These are phyloP conservation scores for Heterobasidion irregulare DNA, from an alignment of 1,284 basidiomycete species.

Conservation along the genomic window DNA sequence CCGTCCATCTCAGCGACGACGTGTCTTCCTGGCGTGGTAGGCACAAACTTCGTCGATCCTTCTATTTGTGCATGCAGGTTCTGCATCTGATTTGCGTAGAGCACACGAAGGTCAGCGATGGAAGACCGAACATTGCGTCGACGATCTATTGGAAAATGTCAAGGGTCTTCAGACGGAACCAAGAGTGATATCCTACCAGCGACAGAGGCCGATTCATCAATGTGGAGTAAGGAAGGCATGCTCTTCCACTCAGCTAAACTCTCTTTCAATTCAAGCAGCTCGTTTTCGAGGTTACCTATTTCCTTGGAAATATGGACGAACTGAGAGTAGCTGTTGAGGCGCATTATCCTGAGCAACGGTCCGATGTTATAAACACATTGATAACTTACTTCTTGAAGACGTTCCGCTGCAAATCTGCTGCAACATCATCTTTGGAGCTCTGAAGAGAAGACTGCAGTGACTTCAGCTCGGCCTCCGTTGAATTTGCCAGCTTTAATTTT, in stretches of 20 bases:
- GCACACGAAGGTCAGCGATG: conserved; percentile 84
- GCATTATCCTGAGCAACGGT: background rate
- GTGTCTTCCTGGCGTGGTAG: conserved; percentile 84
- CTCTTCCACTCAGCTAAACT: conserved; percentile 91
- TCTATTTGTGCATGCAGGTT: conserved; percentile 87
- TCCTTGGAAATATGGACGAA: conserved; percentile 97
- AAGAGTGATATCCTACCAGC: conserved; percentile 27
- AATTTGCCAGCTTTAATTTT: conserved; percentile 70
- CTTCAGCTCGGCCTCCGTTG: conserved; percentile 71
- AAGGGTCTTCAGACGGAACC: background rate
- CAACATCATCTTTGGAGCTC: conserved; percentile 54
- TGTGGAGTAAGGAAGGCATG: conserved; percentile 88
- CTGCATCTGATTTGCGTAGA: conserved; percentile 93
- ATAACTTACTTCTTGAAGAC: conserved; percentile 83
- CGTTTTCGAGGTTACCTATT: conserved; percentile 92
- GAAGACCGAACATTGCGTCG: conserved; percentile 78
- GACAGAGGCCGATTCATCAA: conserved; percentile 66
- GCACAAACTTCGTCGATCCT: conserved; percentile 94
- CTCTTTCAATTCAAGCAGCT: conserved; percentile 96
- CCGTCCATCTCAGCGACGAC: conserved; percentile 83
- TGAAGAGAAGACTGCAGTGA: conserved; percentile 66
- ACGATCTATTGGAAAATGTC: conserved; percentile 29
- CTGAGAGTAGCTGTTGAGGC: conserved; percentile 75
- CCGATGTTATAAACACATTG: background rate
- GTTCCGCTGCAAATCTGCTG: conserved; percentile 68